Evolutionary conservation across 1,139 yeast species (phyloP).

Genomic region (Saccharomycopsis hybrid): DNA sequence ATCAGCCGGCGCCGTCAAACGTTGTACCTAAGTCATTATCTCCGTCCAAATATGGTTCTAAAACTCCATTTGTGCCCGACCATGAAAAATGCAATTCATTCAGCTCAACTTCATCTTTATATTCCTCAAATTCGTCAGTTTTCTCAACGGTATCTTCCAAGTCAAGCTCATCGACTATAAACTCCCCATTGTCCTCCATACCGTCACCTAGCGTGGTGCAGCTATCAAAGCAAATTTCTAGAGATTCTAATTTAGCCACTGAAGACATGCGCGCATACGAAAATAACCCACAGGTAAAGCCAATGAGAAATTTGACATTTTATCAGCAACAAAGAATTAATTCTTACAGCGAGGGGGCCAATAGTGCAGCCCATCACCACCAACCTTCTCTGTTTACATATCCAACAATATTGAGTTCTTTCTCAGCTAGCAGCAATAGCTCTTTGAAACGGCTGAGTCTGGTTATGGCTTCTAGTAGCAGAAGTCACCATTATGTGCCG

Average conservation of each 20-base stretch:
- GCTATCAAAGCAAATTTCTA: neutral
- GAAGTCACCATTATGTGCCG: neutral
- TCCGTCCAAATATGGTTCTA: neutral
- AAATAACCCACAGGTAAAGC: neutral
- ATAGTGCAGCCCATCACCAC: neutral
- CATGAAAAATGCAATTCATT: neutral
- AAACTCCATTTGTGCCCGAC: neutral
- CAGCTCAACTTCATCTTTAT: neutral
- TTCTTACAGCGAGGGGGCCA: neutral
- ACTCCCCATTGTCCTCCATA: constrained; percentile 4
- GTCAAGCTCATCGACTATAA: constrained; percentile 1
- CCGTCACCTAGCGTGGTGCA: neutral
- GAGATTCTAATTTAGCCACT: neutral
- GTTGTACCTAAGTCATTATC: neutral
- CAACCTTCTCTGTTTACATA: too few species aligned
- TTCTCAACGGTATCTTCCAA: constrained; percentile 1
- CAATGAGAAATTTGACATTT: neutral
- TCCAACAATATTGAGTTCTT: too few species aligned
- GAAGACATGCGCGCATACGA: neutral
- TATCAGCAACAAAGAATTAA: neutral
- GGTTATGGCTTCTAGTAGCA: neutral
- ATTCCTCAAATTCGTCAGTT: constrained; percentile 2
- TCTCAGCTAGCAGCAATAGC: neutral
- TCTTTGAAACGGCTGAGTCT: neutral
- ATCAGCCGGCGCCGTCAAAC: neutral